phyloP scores from a whole-genome alignment of 2,329 filamentous ascomycete genomes.

The Clarireedia monteithiana region DNA sequence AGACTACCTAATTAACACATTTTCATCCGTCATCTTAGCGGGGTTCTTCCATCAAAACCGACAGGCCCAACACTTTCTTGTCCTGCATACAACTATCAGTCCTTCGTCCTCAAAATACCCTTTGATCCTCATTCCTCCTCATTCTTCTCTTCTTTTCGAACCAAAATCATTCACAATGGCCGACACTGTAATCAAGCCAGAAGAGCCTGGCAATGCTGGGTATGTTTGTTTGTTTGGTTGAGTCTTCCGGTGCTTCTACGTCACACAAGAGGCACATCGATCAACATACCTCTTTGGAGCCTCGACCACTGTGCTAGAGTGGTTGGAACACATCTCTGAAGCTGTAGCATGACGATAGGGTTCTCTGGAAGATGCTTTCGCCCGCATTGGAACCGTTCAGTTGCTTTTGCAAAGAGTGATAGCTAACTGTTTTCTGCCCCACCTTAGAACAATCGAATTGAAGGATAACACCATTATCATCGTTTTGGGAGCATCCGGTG shows the following conservation, averaged over 20 bases:
- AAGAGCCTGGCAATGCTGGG: conserved; percentile 43
- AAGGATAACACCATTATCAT: conserved; percentile 98
- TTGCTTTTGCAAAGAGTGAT: conserved; percentile 30
- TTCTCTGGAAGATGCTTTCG: neutral
- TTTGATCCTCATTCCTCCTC: neutral
- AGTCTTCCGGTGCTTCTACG: conserved; percentile 20
- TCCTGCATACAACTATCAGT: neutral
- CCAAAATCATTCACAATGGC: conserved; percentile 32
- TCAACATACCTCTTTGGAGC: conserved; percentile 12
- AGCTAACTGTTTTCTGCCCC: conserved; percentile 15
- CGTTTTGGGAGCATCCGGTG: conserved; percentile 92
- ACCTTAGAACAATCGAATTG: conserved; percentile 73
- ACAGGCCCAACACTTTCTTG: neutral
- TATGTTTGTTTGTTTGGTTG: conserved; percentile 31
- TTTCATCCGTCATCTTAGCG: neutral
- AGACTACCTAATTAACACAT: neutral
- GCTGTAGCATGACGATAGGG: conserved; percentile 8
- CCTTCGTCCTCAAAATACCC: neutral
- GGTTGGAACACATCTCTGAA: conserved; percentile 2
- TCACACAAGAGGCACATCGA: conserved; percentile 15
- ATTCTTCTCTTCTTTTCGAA: neutral
- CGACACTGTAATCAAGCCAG: conserved; percentile 41
- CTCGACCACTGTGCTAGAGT: conserved; percentile 1
- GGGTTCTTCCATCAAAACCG: neutral
- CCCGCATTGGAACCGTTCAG: neutral